Evolutionary conservation across 768 basidiomycete genomes (phyloP).

Genomic region (Xanthoconium purpureum): DNA sequence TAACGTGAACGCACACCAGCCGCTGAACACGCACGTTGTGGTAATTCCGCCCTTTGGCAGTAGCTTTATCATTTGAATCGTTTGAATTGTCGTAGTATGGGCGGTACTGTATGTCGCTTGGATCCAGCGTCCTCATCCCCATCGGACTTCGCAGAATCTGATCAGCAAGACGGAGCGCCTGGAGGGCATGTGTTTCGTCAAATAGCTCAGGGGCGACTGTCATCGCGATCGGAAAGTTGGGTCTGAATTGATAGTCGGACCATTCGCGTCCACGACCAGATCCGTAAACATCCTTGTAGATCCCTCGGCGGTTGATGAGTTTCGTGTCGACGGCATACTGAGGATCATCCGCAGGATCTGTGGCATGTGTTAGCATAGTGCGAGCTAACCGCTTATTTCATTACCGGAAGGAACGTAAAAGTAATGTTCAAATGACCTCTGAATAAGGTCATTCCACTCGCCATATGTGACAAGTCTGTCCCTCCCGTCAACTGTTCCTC

Average conservation of each 20-base stretch:
- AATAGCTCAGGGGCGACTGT: constrained; percentile 95
- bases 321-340: constrained; percentile 66
- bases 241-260: constrained; percentile 95
- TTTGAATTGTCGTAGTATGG: constrained; percentile 92
- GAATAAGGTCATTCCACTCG: constrained; percentile 86
- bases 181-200: constrained; percentile 72
- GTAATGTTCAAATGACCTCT: constrained; percentile 81
- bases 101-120: constrained; percentile 83
- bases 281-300: constrained; percentile 97
- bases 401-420: constrained; percentile 86
- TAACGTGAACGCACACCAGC: neutral
- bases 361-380: neutral
- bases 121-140: constrained; percentile 96
- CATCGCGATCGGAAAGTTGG: constrained; percentile 96
- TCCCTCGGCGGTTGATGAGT: constrained; percentile 85
- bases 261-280: constrained; percentile 86
- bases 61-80: constrained; percentile 74
- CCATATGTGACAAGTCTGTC: constrained; percentile 76
- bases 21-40: constrained; percentile 60
- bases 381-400: neutral
- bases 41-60: constrained; percentile 95
- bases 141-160: constrained; percentile 78
- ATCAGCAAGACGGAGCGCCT: constrained; percentile 78
- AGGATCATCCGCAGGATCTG: constrained; percentile 70
- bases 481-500: constrained; percentile 60